Evolutionary conservation across 257 asterid genomes (phyloP), one percentile per base, ranked within the genome.

Genomic region (Haberlea rhodopensis): DNA sequence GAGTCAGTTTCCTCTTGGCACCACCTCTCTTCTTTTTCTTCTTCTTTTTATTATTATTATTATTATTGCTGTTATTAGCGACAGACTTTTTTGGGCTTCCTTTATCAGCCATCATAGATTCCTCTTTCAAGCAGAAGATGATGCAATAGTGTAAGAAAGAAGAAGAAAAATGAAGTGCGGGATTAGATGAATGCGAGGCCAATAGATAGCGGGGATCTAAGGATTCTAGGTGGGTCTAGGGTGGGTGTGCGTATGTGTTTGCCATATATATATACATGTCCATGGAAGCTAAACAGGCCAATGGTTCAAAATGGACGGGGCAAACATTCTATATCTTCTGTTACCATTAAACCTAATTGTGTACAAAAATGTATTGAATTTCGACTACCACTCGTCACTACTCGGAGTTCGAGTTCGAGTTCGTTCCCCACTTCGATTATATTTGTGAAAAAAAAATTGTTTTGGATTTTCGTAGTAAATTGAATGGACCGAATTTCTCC

Each of bases 21-120:
- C 96, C 99, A 18, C 97, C 97, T 68, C 96, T 84, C 88, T 94
- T 94, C 81, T 81, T 89, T 66, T 92, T 92, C 87, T 89, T 91
- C 78, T 82, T 86, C 48, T 85, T 84, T 16, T 64, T 80, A 10
- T 23, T 67, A 23, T 61, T 56, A 16, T 13, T 46, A 25, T 25
- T 61, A 28, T 23, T 53, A 25, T 22, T 54, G 26, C 61, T 70
- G 60, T 60, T 74, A 60, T 24, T 67, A 51, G 28, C 62, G 24
- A 58, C 63, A 45, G 81, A 57, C 69, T 76, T 81, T 75, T 73
- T 74, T 8, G 79, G 84, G 76, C 74, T 79, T 61, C 77, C 95
- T 76, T 76, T 80, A 62, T 84, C 89, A 22, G 71, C 78, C 85
- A 80, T 77, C 81, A 76, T 81, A 62, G 27, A 53, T 73, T 48